A percentile compares a stretch with the other conserved stretches of the same genome.
Conservation (phyloP, 169 alveolate species). For the Cryptosporidium sp. region DNA sequence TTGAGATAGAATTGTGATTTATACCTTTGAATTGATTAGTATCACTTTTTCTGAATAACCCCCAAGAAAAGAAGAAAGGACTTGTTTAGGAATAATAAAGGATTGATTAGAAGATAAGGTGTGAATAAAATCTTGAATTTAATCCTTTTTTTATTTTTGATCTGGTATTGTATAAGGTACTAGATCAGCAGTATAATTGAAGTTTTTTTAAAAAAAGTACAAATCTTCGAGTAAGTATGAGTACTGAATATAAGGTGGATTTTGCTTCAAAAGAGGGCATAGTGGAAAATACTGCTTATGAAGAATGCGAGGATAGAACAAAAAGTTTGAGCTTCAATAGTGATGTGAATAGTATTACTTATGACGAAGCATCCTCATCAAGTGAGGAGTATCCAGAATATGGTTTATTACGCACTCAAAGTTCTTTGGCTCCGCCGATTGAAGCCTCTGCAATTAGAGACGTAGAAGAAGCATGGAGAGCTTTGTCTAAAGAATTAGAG, state of each 20-base stretch:
- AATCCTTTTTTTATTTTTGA: neutral
- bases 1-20: neutral
- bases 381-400: conserved; percentile 52
- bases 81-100: neutral
- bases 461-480: conserved; percentile 72
- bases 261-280: conserved; percentile 1
- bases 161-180: neutral
- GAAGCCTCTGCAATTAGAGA: conserved; percentile 65
- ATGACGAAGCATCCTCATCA: conserved; percentile 14
- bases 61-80: neutral
- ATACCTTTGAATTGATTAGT: neutral
- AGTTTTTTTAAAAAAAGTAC: too few relatives aligned
- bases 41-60: neutral
- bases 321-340: conserved; percentile 10
- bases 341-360: conserved; percentile 26
- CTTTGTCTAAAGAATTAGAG: conserved; percentile 50
- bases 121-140: neutral
- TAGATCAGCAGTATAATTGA: neutral
- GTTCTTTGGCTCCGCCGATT: conserved; percentile 72
- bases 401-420: conserved; percentile 44
- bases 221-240: neutral
- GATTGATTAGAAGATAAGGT: neutral
- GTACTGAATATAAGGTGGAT: neutral
- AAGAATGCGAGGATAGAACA: conserved; percentile 6
- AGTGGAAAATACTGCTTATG: neutral